Base-by-base conservation (phyloP, 768 basidiomycete genomes). In the Hypholoma fasciculare region DNA sequence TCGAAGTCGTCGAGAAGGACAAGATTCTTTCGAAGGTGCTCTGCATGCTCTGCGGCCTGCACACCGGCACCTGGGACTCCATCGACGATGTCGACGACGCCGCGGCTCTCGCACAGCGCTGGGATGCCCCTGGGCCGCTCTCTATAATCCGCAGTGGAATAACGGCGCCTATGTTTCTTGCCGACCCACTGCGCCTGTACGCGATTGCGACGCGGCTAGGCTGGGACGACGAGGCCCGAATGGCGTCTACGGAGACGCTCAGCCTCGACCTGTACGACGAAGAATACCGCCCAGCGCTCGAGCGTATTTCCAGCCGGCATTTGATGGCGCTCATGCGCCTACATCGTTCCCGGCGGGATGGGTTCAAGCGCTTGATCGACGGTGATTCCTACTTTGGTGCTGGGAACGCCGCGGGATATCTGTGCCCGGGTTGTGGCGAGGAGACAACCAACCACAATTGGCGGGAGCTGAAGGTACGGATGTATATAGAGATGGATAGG, bases 131-230 rank as follows among this genome's bases (percentile, higher is more conserved):
- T 6, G 78, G 78, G 7, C 77, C 78, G 2, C 62, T 80, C 6
- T 77, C 77, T 30, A 57, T 76, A 58, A 67, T 82, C 14, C 78
- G 81, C 4, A 65, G 74, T 7, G 72, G 73, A 11, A 71, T 80
- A 51, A 75, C 74, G 7, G 69, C 79, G 1, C 76, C 78, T 6
- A 56, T 72, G 11, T 78, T 81, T 60, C 73, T 77, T n/a, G 63
- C 65, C 5, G 69, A 77, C 12, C 80, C 82, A 1, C 61, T 83
- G n/a, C 76, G 79, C 17, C 69, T 82, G 9, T 83, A 82, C 56
- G 78, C 72, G 2, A 69, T 84, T 43, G 73, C 79, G 7, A 74
- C 75, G 17, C 73, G 73, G 34, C 76, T 73, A 54, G 76, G 73
- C 7, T 82, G 81, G 79, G 70, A 69, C 44, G 72, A 77, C 43